Evolutionary conservation across 2,329 filamentous ascomycete species (phyloP).

Genomic region (Colletotrichum spaethianum): DNA sequence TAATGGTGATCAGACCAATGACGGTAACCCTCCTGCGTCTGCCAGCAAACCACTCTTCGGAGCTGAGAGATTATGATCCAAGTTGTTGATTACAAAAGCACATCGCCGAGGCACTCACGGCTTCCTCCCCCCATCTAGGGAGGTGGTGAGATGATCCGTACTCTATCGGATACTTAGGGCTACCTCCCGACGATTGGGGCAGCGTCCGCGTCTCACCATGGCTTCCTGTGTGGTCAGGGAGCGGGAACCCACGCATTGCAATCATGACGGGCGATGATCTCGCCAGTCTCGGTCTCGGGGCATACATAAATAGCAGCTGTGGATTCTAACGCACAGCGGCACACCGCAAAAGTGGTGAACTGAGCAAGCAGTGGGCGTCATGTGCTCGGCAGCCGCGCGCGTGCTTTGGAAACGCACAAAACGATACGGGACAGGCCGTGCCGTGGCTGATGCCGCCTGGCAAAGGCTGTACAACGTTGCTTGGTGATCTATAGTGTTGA

Average conservation of each 20-base stretch:
- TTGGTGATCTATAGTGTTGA: conserved; percentile 31
- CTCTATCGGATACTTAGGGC: conserved; percentile 31
- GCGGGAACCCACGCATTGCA: conserved; percentile 13
- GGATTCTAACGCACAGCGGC: conserved; percentile 14
- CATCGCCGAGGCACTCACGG: conserved; percentile 22
- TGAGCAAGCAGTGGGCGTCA: not conserved
- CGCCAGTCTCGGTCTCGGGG: conserved; percentile 33
- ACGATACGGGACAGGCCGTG: not conserved
- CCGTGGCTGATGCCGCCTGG: conserved; percentile 15
- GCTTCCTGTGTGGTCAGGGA: conserved; percentile 11
- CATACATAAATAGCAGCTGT: conserved; percentile 27
- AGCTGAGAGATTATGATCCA: conserved; percentile 13
- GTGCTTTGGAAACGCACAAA: not conserved
- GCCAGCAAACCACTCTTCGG: not conserved
- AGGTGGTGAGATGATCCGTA: conserved; percentile 32
- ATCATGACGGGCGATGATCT: conserved; percentile 29
- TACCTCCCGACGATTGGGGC: conserved; percentile 10
- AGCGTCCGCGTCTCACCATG: conserved; percentile 16
- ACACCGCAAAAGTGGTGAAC: conserved; percentile 20
- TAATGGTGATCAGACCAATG: conserved; percentile 3
- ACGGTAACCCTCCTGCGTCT: conserved; percentile 8
- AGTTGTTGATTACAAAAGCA: conserved; percentile 18
- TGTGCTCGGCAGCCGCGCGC: conserved; percentile 1
- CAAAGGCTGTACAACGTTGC: conserved; percentile 31
- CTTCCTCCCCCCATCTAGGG: conserved; percentile 2